phyloP scores from a whole-genome alignment of 129 eudicot species.

The Sambucus nigra region DNA sequence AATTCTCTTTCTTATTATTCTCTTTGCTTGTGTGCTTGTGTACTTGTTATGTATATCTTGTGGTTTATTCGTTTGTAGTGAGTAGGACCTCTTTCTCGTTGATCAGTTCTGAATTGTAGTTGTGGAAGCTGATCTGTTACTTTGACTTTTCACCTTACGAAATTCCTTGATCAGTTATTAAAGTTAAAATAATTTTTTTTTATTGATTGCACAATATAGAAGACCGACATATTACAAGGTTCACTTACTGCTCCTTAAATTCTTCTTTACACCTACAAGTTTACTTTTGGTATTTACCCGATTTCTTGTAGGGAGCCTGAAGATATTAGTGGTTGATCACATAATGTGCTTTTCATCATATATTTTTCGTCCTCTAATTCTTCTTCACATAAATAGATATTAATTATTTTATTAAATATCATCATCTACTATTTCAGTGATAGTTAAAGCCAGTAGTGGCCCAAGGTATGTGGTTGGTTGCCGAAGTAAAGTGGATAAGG shows the following conservation, averaged over 20 bases:
- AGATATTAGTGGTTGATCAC: neutral
- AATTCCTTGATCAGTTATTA: neutral
- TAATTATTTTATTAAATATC: neutral
- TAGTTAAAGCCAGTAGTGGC: constrained; percentile 97
- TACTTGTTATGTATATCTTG: too few species aligned
- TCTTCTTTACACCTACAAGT: too few species aligned
- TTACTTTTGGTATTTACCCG: neutral
- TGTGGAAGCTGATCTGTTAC: neutral
- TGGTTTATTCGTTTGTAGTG: too few species aligned
- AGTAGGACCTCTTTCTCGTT: too few species aligned
- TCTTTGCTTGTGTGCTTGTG: constrained; percentile 1
- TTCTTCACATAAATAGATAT: too few species aligned
- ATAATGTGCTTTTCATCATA: neutral
- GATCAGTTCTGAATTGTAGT: neutral
- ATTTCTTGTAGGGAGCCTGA: neutral
- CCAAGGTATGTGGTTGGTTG: constrained; percentile 99
- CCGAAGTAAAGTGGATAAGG: constrained; percentile 98
- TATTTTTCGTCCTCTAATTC: too few species aligned
- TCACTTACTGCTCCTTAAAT: too few species aligned
- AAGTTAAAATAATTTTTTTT: too few species aligned
- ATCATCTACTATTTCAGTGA: constrained; percentile 48
- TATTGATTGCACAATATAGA: neutral
- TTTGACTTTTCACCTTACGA: neutral
- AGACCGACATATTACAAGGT: too few species aligned
- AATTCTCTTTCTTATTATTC: constrained; percentile 16